Evolutionary conservation across 805 yeast species (phyloP).

Genomic region (Yarrowia yakushimensis): DNA sequence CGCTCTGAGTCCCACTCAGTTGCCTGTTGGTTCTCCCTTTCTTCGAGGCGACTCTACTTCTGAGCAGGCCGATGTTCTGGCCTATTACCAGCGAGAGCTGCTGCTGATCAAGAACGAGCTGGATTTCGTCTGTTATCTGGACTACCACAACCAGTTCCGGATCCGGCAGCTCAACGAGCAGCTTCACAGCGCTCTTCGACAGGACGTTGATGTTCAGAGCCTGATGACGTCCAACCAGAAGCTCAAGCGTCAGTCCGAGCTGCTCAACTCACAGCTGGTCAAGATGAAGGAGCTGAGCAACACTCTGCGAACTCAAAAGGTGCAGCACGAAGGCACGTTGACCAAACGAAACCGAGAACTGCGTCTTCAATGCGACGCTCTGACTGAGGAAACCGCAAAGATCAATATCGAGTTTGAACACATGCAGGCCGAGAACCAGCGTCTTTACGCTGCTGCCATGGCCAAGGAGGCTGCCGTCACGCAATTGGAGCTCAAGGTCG

Average conservation of each 20-base stretch:
- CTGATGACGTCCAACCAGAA: conserved; percentile 35
- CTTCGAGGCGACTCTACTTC: not conserved
- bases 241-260: conserved; percentile 33
- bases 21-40: conserved; percentile 14
- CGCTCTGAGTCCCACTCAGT: not conserved
- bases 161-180: conserved; percentile 39
- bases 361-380: conserved; percentile 31
- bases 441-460: conserved; percentile 36
- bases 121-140: conserved; percentile 55
- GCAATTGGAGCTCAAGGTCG: conserved; percentile 30
- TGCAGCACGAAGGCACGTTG: conserved; percentile 39
- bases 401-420: conserved; percentile 33
- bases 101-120: conserved; percentile 56
- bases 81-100: conserved; percentile 56
- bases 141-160: conserved; percentile 45
- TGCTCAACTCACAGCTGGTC: conserved; percentile 35
- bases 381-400: conserved; percentile 32
- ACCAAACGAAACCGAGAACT: conserved; percentile 38
- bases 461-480: conserved; percentile 35
- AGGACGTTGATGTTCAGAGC: conserved; percentile 36
- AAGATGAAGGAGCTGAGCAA: conserved; percentile 37
- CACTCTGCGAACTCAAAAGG: conserved; percentile 38
- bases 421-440: conserved; percentile 36
- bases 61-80: conserved; percentile 32
- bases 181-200: conserved; percentile 33